phyloP scores from a whole-genome alignment of 169 alveolate species.

The Blepharisma undulans region DNA sequence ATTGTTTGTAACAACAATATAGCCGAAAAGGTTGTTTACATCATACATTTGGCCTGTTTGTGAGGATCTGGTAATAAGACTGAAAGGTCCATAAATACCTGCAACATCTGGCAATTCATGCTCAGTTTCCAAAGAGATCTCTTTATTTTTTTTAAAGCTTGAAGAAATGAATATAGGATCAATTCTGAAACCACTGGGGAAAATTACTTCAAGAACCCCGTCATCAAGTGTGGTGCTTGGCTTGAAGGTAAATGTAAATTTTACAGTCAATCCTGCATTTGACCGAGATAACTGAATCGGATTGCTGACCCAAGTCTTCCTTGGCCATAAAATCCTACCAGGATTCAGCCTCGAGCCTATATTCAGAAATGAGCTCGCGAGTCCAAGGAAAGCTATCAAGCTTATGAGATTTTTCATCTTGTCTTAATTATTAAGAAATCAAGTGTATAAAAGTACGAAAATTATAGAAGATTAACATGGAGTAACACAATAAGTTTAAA shows the following conservation, averaged over 20 bases:
- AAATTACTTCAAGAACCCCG: background rate
- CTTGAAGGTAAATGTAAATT: background rate
- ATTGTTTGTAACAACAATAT: background rate
- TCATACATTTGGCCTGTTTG: constrained; percentile 1
- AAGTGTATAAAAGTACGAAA: too few relatives aligned
- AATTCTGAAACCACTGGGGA: background rate
- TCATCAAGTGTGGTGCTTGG: background rate
- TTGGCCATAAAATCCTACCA: background rate
- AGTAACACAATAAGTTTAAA: too few relatives aligned
- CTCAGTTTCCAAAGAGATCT: background rate
- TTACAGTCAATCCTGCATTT: background rate
- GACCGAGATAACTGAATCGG: background rate
- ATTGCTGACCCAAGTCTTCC: background rate
- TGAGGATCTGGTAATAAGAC: background rate
- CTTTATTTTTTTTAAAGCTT: background rate
- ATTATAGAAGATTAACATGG: too few relatives aligned
- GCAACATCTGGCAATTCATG: background rate
- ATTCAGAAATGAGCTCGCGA: too few relatives aligned
- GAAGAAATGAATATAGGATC: background rate
- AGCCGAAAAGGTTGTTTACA: constrained; percentile 4
- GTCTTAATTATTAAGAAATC: too few relatives aligned
- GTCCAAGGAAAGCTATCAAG: too few relatives aligned
- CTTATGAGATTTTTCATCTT: too few relatives aligned
- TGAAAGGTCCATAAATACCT: constrained; percentile 38
- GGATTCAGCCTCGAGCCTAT: background rate